Evolutionary conservation across 768 basidiomycete genomes (phyloP).

Genomic region (Sarcomyxa edulis): DNA sequence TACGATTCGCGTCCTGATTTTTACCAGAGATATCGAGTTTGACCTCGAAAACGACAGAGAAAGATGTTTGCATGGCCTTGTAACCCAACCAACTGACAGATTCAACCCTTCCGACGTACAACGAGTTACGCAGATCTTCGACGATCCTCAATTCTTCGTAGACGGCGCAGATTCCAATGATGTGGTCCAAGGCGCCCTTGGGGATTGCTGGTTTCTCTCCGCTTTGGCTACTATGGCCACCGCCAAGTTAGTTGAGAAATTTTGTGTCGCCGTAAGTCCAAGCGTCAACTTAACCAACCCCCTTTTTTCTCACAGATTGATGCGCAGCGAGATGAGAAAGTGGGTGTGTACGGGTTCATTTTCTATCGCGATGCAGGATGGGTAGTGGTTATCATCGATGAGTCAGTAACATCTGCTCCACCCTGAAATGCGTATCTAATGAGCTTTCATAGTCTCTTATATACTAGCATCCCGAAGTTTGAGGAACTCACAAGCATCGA

Average conservation of each 20-base stretch:
- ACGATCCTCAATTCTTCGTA: slow-evolving; percentile 44
- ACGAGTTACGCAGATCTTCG: slow-evolving; percentile 47
- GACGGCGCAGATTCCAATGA: slow-evolving; percentile 38
- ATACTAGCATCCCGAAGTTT: slow-evolving; percentile 44
- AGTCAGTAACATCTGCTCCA: too few species aligned
- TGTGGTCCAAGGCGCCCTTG: slow-evolving; percentile 44
- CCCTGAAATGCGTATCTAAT: too few species aligned
- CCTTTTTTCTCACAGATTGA: neutral
- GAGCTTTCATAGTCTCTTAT: slow-evolving; percentile 35
- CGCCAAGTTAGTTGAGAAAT: slow-evolving; percentile 39
- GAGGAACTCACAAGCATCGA: slow-evolving; percentile 37
- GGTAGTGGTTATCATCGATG: slow-evolving; percentile 52
- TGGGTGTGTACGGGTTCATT: slow-evolving; percentile 55
- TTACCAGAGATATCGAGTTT: slow-evolving; percentile 47
- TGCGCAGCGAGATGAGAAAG: slow-evolving; percentile 39
- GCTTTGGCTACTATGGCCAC: slow-evolving; percentile 46
- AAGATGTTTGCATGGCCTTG: slow-evolving; percentile 34
- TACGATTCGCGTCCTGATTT: neutral
- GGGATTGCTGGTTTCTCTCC: slow-evolving; percentile 51
- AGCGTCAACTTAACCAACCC: too few species aligned
- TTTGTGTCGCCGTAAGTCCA: slow-evolving; percentile 44
- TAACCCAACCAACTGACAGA: slow-evolving; percentile 4
- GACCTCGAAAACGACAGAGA: slow-evolving; percentile 39
- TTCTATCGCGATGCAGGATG: slow-evolving; percentile 49
- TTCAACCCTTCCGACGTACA: slow-evolving; percentile 33